Conservation (phyloP, 2,329 filamentous ascomycete genomes). For the Colletotrichum agaves region DNA sequence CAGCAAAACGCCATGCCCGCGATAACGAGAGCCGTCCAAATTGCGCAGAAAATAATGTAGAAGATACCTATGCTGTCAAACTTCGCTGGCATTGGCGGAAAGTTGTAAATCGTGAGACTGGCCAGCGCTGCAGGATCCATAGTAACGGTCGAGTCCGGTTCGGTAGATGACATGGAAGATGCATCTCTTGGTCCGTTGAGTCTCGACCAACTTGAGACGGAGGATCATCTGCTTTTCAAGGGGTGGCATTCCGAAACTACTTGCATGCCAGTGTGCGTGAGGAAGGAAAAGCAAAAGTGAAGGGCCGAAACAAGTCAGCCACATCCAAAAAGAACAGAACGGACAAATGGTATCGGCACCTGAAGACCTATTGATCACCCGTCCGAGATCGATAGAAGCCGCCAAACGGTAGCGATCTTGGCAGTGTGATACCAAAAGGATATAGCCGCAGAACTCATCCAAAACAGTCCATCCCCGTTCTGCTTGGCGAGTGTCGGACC, state of each 20-base stretch:
- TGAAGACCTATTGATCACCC: slow-evolving; percentile 1
- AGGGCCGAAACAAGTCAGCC: background rate
- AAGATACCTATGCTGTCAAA: slow-evolving; percentile 46
- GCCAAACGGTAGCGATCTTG: slow-evolving; percentile 19
- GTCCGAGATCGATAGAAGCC: background rate
- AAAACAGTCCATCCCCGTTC: slow-evolving; percentile 1
- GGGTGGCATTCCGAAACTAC: background rate
- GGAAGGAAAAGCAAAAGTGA: background rate
- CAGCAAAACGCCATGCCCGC: slow-evolving; percentile 50
- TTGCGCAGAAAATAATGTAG: slow-evolving; percentile 43
- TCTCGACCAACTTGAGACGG: background rate
- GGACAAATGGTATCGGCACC: slow-evolving; percentile 6
- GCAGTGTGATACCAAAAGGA: background rate
- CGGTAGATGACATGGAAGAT: background rate
- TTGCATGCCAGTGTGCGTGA: background rate
- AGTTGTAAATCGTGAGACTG: slow-evolving; percentile 44
- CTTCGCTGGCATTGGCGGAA: slow-evolving; percentile 41
- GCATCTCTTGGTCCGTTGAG: background rate
- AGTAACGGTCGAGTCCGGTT: background rate
- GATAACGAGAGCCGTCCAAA: slow-evolving; percentile 46
- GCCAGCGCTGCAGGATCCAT: slow-evolving; percentile 24
- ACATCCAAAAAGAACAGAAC: background rate
- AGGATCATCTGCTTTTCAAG: background rate
- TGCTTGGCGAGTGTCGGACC: background rate
- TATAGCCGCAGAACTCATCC: background rate